These are phyloP conservation scores for Coccomyxa sp. DNA, from an alignment of 139 green algal species.

Conservation along the genomic window DNA sequence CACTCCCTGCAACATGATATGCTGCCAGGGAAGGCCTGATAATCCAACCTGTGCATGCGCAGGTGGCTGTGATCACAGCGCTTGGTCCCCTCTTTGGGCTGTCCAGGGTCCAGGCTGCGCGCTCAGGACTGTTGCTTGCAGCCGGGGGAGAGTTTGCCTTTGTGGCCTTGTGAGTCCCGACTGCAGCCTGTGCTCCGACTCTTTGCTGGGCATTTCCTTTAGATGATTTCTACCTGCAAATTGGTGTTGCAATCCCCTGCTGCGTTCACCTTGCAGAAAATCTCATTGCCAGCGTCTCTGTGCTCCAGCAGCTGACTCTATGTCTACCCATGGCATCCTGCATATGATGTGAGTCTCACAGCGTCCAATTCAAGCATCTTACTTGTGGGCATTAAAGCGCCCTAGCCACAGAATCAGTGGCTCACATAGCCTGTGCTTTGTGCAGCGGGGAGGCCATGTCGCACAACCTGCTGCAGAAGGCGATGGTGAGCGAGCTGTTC, in stretches of 20 bases:
- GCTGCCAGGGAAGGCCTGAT: no score
- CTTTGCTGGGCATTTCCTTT: conserved; percentile 6
- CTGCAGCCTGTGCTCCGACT: neutral
- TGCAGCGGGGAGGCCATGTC: conserved; percentile 22
- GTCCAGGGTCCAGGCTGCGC: conserved; percentile 51
- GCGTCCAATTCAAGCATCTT: no score
- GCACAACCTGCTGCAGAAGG: conserved; percentile 42
- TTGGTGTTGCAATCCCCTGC: no score
- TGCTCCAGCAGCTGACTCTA: no score
- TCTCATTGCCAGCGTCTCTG: no score
- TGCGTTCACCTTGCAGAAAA: no score
- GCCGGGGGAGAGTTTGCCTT: conserved; percentile 99
- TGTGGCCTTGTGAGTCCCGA: conserved; percentile 84
- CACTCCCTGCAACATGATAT: no score
- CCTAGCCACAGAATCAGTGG: neutral
- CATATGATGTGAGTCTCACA: no score
- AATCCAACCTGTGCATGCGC: conserved; percentile 24
- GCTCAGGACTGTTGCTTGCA: conserved; percentile 80
- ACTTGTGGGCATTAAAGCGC: neutral
- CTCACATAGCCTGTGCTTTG: no score
- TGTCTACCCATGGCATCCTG: no score
- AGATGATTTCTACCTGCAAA: neutral
- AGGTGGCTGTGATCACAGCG: conserved; percentile 74
- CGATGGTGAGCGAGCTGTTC: conserved; percentile 85
- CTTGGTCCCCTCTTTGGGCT: conserved; percentile 85